phyloP scores from a whole-genome alignment of 345 rosid species.

The Mangifera indica region DNA sequence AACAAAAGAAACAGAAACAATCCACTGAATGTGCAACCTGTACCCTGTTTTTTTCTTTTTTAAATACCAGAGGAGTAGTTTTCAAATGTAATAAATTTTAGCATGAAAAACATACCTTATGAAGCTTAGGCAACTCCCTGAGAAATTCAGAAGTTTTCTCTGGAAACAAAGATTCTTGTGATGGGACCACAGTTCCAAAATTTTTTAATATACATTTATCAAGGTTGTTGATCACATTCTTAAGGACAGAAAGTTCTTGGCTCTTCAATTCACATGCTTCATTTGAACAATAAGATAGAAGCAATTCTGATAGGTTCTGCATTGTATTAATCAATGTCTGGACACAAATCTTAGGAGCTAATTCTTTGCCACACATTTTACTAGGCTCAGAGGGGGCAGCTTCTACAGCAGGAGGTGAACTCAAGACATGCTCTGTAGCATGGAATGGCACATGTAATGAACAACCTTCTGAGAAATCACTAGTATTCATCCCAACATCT shows the following conservation, averaged over 20 bases:
- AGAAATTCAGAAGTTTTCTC: conserved; percentile 20
- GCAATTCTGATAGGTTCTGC: conserved; percentile 71
- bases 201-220: conserved; percentile 46
- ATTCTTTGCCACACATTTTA: conserved; percentile 22
- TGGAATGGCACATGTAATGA: conserved; percentile 40
- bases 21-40: neutral
- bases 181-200: conserved; percentile 24
- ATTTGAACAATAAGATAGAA: conserved; percentile 55
- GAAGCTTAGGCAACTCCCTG: conserved; percentile 29
- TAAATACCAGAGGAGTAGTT: neutral
- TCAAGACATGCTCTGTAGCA: conserved; percentile 31
- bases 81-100: neutral
- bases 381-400: conserved; percentile 25
- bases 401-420: conserved; percentile 37
- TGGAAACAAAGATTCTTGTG: conserved; percentile 33
- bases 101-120: conserved; percentile 45
- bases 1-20: neutral
- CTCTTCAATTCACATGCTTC: conserved; percentile 51
- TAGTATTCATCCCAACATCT: conserved; percentile 29
- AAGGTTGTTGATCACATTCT: conserved; percentile 58
- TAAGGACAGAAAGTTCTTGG: conserved; percentile 51
- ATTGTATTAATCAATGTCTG: conserved; percentile 46
- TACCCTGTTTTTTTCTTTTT: neutral
- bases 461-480: conserved; percentile 30
- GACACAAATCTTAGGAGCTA: conserved; percentile 33